These are phyloP conservation scores for Triadica sebifera DNA, from an alignment of 345 rosid species.

Conservation along the genomic window DNA sequence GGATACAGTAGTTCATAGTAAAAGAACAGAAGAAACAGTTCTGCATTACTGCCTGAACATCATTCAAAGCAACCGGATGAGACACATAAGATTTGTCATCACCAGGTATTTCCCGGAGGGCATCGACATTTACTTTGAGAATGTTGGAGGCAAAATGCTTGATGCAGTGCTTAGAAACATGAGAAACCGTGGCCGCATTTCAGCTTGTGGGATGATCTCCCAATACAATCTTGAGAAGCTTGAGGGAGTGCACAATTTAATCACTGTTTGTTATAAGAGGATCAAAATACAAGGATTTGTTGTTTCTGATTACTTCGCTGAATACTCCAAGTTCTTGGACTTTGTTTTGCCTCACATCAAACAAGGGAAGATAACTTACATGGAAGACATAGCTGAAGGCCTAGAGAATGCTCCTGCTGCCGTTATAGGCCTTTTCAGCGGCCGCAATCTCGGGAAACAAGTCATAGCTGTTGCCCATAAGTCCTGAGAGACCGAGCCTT, in stretches of 20 bases:
- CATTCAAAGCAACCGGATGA: no score
- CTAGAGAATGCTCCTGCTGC: not conserved
- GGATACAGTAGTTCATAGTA: not conserved
- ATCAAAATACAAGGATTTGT: not conserved
- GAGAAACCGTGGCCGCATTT: not conserved
- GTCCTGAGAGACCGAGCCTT: no score
- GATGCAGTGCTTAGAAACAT: not conserved
- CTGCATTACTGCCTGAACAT: no score
- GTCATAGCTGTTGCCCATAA: not conserved
- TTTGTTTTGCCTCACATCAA: not conserved
- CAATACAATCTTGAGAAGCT: not conserved
- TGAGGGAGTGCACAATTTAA: not conserved
- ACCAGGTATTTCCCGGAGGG: not conserved
- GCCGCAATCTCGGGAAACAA: not conserved
- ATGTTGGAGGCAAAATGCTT: not conserved
- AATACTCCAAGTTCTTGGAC: not conserved
- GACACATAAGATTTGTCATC: no score
- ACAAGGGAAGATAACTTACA: not conserved
- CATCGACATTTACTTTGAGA: not conserved
- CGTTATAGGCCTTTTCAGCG: not conserved
- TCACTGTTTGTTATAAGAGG: not conserved
- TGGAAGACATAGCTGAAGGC: not conserved
- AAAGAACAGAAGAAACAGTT: no score
- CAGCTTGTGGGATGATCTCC: not conserved
- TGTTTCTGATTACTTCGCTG: not conserved